phyloP scores from a whole-genome alignment of 176 grass and related monocot species.

The Rhynchospora pubera region DNA sequence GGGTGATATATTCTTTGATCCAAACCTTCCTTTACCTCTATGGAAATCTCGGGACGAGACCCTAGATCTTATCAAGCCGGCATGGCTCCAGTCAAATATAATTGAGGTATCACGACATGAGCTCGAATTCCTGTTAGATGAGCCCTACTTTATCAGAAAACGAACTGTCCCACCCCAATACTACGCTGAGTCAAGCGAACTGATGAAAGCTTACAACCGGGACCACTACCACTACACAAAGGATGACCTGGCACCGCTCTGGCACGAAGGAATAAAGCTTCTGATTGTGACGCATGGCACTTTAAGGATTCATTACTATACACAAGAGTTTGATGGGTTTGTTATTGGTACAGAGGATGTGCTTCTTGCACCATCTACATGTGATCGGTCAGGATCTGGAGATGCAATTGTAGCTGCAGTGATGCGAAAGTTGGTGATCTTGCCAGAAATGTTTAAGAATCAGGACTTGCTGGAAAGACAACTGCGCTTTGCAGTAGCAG shows the following conservation, averaged over 20 bases:
- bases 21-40: constrained; percentile 71
- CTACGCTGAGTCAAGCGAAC: constrained; percentile 56
- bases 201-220: constrained; percentile 43
- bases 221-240: constrained; percentile 55
- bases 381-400: constrained; percentile 82
- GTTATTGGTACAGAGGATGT: constrained; percentile 69
- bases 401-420: constrained; percentile 78
- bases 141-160: constrained; percentile 68
- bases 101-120: constrained; percentile 84
- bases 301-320: constrained; percentile 82
- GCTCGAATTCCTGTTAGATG: constrained; percentile 86
- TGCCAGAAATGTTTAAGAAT: constrained; percentile 71
- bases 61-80: constrained; percentile 44
- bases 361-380: constrained; percentile 66
- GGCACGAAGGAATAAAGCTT: constrained; percentile 74
- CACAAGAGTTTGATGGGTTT: constrained; percentile 63
- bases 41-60: constrained; percentile 80
- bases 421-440: constrained; percentile 60
- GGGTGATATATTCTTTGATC: constrained; percentile 74
- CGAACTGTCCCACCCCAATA: constrained; percentile 68
- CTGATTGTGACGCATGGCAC: constrained; percentile 68
- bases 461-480: constrained; percentile 66
- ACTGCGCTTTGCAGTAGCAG: constrained; percentile 68
- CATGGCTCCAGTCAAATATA: constrained; percentile 68
- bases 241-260: constrained; percentile 69